Evolutionary conservation across 2,329 filamentous ascomycete species (phyloP).

Genomic region (Colletotrichum sp.): DNA sequence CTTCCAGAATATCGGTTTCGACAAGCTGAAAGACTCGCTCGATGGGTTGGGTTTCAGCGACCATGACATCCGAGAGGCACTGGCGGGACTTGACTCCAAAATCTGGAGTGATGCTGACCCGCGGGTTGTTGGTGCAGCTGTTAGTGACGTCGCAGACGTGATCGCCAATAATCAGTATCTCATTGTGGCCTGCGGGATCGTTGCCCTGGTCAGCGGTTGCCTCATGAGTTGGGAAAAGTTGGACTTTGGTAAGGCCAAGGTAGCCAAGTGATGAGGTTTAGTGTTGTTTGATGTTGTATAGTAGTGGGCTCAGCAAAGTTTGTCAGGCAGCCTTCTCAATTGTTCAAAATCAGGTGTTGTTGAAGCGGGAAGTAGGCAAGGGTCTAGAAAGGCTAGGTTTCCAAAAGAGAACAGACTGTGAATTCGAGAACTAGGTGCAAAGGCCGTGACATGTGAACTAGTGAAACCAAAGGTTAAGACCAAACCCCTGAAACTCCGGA

Average conservation of each 20-base stretch:
- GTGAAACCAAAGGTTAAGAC: not conserved
- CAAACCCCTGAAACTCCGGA: not conserved
- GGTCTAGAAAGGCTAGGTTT: not conserved
- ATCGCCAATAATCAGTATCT: constrained; percentile 32
- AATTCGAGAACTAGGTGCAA: not conserved
- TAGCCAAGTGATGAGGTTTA: not conserved
- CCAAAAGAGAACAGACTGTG: not conserved
- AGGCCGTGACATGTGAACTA: not conserved
- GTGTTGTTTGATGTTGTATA: not conserved
- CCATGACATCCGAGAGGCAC: constrained; percentile 29
- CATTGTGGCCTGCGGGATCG: constrained; percentile 27
- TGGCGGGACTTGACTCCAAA: constrained; percentile 31
- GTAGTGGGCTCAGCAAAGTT: not conserved
- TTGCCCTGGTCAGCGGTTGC: constrained; percentile 29
- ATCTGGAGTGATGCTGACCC: constrained; percentile 25
- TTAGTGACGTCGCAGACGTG: constrained; percentile 28
- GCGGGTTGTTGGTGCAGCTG: constrained; percentile 18
- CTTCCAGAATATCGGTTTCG: constrained; percentile 35
- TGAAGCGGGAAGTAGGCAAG: not conserved
- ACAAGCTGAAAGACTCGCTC: constrained; percentile 24
- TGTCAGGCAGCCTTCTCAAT: too few species aligned
- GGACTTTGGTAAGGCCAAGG: constrained; percentile 22
- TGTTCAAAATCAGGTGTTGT: not conserved
- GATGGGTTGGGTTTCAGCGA: constrained; percentile 22
- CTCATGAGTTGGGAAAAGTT: constrained; percentile 34